Base-by-base conservation (phyloP, 2,329 filamentous ascomycete species). In the Alternaria postmessia region DNA sequence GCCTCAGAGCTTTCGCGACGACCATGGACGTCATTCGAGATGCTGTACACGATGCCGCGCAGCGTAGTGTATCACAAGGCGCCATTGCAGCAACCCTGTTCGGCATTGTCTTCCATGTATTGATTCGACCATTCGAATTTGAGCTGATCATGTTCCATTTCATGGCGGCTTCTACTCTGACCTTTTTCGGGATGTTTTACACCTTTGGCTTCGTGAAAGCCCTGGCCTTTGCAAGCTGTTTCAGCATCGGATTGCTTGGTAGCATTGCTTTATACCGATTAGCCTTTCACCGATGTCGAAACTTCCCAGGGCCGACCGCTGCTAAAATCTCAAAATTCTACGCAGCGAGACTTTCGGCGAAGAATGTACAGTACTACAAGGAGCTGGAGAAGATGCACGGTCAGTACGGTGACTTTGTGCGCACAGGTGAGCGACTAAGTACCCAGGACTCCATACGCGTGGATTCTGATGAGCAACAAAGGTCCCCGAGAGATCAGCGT, bases 321-420 rank as follows among this genome's bases (percentile, higher is more conserved):
- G 70, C 69, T 12, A 71, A 66, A 39, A 24, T 77, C 12, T 68
- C 68, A 7, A 70, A 67, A 5, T 71, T 78, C 38, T 76, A 76
- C 26, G 67, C 65, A 14, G 65, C 71, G 1, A 57, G 55, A 7
- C 59, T 75, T n/a, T 59, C 66, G 7, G 72, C 71, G 22, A 73
- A 72, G 41, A 56, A 69, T 32, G 57, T 69, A 3, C 62, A 75
- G 34, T 78, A 75, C 51, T 69, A 74, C 56, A 66, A 71, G 38
- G 70, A 75, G 28, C 24, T 77, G 7, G 66, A 61, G 5, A 64
- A 63, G 38, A 56, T 78, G 56, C 76, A 78, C 54, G 47, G 61
- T 0, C 54, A 67, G 36, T 77, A 78, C 60, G 77, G 77, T 22
- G 71, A 78, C 43, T 72, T 77, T 61, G 71, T 78, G 6, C 71